Base-by-base conservation (phyloP, 2,329 filamentous ascomycete genomes). In the Aspergillus luchuensis region DNA sequence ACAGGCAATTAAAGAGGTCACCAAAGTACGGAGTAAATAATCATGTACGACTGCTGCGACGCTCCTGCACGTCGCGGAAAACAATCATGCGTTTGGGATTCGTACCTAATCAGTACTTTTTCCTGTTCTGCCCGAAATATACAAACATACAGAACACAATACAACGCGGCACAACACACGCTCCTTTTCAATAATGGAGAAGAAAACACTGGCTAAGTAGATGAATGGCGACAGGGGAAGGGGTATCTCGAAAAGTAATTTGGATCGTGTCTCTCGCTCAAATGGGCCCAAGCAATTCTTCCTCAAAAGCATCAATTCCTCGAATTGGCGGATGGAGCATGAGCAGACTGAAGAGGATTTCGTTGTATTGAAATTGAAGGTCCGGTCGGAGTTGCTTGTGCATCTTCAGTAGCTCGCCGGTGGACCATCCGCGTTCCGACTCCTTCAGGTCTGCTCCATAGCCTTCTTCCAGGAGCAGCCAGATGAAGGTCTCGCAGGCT, bases 401-500 rank as follows among this genome's bases (percentile, higher is more conserved):
- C 23, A 69, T 71, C 43, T 67, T 69, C 36, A 79, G 60, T 25
- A 79, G 63, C 60, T 76, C 74, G 4, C 73, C 74, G 0, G 73
- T 74, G 8, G 69, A 72, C 76, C 76, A 79, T 17, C 67, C 69
- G 23, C 77, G 75, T 53, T 74, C 68, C 0, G 73, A 64, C 25
- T 76, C 71, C 56, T 67, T 73, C 56, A 79, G 56, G 59, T 78
- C 75, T 5, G 66, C 39, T n/a, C 74, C 71, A 55, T 67, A 75
- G 2, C 61, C 62, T 62, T 78, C 76, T 50, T 77, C 74, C 13
- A 79, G 59, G 5, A 79, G 64, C n/a, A 77, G 61, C 73, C 75
- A 79, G 15, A 77, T 54, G 13, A 79, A 71, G 2, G 75, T 76
- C 65, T 79, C 77, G 53, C 75, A 74, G 3, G 74, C 74, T 3